Evolutionary conservation across 805 yeast genomes (phyloP).

Genomic region (Candida fluviatilis): DNA sequence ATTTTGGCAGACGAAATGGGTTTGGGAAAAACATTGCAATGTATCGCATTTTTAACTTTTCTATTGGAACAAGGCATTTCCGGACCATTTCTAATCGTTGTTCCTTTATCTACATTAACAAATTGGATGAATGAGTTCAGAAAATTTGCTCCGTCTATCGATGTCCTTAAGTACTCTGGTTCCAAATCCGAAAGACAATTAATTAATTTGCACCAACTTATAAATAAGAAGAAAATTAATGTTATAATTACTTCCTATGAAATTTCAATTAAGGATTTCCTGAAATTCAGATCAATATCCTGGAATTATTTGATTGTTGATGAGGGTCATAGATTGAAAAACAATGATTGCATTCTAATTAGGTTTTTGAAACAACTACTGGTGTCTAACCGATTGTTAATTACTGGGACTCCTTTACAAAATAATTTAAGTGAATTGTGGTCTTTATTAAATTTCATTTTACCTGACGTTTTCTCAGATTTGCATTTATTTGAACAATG

Average conservation of each 20-base stretch:
- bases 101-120: conserved; percentile 79
- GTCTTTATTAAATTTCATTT: conserved; percentile 84
- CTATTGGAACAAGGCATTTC: conserved; percentile 71
- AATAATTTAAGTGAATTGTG: conserved; percentile 87
- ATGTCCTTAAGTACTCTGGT: conserved; percentile 64
- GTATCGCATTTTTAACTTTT: conserved; percentile 73
- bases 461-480: conserved; percentile 92
- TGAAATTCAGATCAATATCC: conserved; percentile 43
- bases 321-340: conserved; percentile 93
- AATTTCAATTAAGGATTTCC: conserved; percentile 65
- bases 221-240: conserved; percentile 23
- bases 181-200: conserved; percentile 49
- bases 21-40: conserved; percentile 87
- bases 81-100: conserved; percentile 77
- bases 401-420: conserved; percentile 97
- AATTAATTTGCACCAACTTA: conserved; percentile 26
- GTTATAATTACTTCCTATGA: conserved; percentile 83
- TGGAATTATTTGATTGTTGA: conserved; percentile 92
- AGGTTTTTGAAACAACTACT: conserved; percentile 63
- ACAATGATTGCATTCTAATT: conserved; percentile 73
- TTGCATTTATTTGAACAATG: conserved; percentile 86
- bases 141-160: conserved; percentile 68
- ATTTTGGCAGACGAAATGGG: conserved; percentile 98
- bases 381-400: conserved; percentile 66
- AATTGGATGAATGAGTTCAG: conserved; percentile 79